Conservation (phyloP, 371 early-diverging fungal genomes). For the Mucor circinelloides region DNA sequence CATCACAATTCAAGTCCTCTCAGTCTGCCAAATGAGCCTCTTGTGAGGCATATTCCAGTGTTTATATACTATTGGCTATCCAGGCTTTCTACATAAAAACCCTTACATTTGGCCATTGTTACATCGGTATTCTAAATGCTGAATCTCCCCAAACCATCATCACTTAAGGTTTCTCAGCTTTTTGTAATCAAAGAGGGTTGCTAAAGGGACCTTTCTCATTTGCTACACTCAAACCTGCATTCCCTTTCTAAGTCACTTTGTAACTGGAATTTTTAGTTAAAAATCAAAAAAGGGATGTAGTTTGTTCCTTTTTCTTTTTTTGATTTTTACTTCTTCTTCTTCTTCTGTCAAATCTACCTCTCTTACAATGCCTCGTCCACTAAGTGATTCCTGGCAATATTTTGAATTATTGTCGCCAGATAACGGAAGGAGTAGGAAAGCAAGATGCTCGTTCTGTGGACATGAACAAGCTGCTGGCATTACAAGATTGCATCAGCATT, state of each 20-base stretch:
- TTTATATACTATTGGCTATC: too few relatives aligned
- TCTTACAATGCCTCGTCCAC: conserved; percentile 43
- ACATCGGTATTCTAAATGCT: not conserved
- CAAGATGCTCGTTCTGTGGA: conserved; percentile 37
- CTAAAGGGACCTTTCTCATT: not conserved
- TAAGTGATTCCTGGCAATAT: conserved; percentile 45
- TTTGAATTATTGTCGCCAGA: conserved; percentile 29
- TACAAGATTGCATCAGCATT: conserved; percentile 41
- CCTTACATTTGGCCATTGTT: not conserved
- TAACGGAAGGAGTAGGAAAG: conserved; percentile 28
- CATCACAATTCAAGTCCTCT: too few relatives aligned
- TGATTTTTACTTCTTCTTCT: not conserved
- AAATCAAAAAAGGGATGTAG: not conserved
- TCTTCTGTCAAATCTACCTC: not conserved
- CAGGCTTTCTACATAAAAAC: not conserved
- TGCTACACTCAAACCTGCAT: not conserved
- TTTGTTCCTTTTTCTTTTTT: not conserved
- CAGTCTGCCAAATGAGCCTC: too few relatives aligned
- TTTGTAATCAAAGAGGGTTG: not conserved
- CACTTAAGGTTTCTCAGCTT: not conserved
- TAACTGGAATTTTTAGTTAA: not conserved
- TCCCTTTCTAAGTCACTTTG: conserved; percentile 1
- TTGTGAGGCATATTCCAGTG: too few relatives aligned
- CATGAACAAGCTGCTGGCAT: conserved; percentile 41
- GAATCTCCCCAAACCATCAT: not conserved